A percentile compares a stretch with the other conserved stretches of the same genome.
These are phyloP conservation scores for Calvatia gigantea DNA, from an alignment of 768 basidiomycete genomes.

Conservation along the genomic window DNA sequence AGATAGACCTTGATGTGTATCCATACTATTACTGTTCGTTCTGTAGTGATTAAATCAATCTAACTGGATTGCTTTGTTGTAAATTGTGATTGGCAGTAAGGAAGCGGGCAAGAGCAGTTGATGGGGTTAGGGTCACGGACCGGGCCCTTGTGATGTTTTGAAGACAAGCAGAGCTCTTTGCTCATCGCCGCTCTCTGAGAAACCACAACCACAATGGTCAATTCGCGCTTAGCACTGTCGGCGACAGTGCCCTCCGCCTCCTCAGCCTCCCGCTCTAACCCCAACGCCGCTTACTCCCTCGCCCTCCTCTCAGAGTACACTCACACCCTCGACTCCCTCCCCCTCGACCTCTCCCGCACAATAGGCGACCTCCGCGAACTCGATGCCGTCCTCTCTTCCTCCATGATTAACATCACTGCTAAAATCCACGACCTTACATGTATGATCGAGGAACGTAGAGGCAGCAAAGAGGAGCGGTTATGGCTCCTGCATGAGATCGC, in stretches of 20 bases:
- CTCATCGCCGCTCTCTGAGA: not conserved
- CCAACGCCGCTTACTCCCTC: conserved; percentile 56
- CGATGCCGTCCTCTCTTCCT: conserved; percentile 93
- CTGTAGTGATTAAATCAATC: not conserved
- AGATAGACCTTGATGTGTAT: not conserved
- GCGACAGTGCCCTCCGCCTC: conserved; percentile 19
- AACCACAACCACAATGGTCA: conserved; percentile 9
- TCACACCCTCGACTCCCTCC: conserved; percentile 90
- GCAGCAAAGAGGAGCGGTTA: conserved; percentile 69
- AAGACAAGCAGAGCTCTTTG: not conserved
- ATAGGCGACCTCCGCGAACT: conserved; percentile 97
- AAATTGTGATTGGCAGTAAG: no score
- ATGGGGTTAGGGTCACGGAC: conserved; percentile 7
- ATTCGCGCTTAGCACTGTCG: conserved; percentile 14
- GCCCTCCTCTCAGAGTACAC: conserved; percentile 78
- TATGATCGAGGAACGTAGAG: conserved; percentile 66
- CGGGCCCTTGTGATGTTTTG: not conserved
- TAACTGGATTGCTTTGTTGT: not conserved
- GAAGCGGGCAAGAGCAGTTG: no score
- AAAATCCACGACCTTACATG: conserved; percentile 74
- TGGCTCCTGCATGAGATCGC: conserved; percentile 90
- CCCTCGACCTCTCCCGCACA: conserved; percentile 89
- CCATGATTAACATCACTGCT: conserved; percentile 74
- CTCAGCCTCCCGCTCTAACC: conserved; percentile 19
- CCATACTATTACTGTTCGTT: not conserved